Conservation (phyloP, 2,329 filamentous ascomycete species). For the Pseudogymnoascus sp. region DNA sequence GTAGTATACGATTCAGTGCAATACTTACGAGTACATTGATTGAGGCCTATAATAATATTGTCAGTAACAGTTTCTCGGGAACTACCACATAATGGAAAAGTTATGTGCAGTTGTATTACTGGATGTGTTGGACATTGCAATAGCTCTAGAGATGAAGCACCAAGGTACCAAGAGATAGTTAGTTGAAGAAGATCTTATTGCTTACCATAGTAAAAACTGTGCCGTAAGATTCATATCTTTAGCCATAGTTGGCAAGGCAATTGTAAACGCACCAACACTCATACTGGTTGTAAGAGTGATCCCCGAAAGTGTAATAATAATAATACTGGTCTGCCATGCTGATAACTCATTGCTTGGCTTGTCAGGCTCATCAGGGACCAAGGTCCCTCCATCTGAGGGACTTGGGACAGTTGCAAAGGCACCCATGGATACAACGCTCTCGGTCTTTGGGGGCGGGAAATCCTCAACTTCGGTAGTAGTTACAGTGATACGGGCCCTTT, state of each 20-base stretch:
- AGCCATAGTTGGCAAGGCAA: neutral
- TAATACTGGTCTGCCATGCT: neutral
- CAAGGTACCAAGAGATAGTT: neutral
- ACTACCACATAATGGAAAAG: neutral
- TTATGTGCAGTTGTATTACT: neutral
- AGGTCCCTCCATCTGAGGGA: neutral
- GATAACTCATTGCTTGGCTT: neutral
- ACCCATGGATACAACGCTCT: neutral
- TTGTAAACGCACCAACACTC: neutral
- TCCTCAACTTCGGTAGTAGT: neutral
- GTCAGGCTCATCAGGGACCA: neutral
- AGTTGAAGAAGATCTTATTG: neutral
- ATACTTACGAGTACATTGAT: conserved; percentile 1
- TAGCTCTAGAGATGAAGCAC: neutral
- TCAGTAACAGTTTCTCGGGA: neutral
- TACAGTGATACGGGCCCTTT: neutral
- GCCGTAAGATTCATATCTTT: neutral
- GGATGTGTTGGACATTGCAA: neutral
- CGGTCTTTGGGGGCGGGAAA: neutral
- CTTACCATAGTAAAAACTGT: neutral
- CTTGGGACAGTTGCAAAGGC: neutral
- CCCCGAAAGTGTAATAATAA: neutral
- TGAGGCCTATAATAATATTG: neutral
- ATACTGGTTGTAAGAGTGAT: neutral
- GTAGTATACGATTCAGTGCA: neutral